Evolutionary conservation across 768 basidiomycete genomes (phyloP).

Genomic region (Hypholoma fasciculare): DNA sequence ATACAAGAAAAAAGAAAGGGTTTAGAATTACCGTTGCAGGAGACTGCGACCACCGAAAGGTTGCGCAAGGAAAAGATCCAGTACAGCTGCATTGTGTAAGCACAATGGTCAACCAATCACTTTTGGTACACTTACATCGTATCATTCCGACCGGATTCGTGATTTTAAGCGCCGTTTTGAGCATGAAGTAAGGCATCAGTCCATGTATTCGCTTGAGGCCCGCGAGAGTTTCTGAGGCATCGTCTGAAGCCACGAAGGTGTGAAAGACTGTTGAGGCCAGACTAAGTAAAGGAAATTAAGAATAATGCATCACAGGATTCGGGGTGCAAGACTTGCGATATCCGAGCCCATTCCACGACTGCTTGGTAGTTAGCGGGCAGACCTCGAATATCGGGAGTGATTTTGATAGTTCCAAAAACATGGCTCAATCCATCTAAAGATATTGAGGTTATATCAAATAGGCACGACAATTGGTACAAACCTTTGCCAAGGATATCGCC

Average conservation of each 20-base stretch:
- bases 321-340: slow-evolving; percentile 67
- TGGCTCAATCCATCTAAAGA: slow-evolving; percentile 79
- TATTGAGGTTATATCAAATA: neutral
- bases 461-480: slow-evolving; percentile 19
- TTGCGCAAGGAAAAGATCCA: slow-evolving; percentile 95
- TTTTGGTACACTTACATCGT: slow-evolving; percentile 51
- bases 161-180: slow-evolving; percentile 88
- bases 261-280: slow-evolving; percentile 97
- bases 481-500: slow-evolving; percentile 92
- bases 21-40: slow-evolving; percentile 68
- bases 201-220: slow-evolving; percentile 92
- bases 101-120: slow-evolving; percentile 1
- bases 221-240: slow-evolving; percentile 85
- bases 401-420: slow-evolving; percentile 87
- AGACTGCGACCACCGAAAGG: slow-evolving; percentile 95
- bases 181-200: slow-evolving; percentile 96
- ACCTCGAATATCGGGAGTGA: slow-evolving; percentile 71
- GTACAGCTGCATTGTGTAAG: slow-evolving; percentile 43
- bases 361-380: slow-evolving; percentile 85
- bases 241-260: slow-evolving; percentile 90
- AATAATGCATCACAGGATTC: neutral
- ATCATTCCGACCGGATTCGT: slow-evolving; percentile 98
- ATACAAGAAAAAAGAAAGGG: neutral
- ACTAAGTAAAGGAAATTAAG: slow-evolving; percentile 38
- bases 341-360: slow-evolving; percentile 94